Evolutionary conservation across 129 eudicot species (phyloP), one percentile per base, ranked within the genome.

Genomic region (Flaveria brownii): DNA sequence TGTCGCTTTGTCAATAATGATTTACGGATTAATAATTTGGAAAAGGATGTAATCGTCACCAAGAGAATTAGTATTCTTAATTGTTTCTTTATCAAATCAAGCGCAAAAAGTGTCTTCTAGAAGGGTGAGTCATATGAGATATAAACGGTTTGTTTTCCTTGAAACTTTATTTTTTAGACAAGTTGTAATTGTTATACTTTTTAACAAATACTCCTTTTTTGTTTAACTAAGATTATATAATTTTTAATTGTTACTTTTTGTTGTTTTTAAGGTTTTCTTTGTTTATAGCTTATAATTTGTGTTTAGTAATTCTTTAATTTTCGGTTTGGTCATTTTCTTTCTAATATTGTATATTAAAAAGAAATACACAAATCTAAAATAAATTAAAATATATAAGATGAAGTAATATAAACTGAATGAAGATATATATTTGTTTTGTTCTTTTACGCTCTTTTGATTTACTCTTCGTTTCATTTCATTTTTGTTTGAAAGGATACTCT

Each of bases 61-160:
- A 76, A 49, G 80, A 47, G 65, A 64, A 76, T 64, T 76, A 63
- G 41, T 50, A 65, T 50, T 65, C 80, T 52, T 62, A 28, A 62
- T 62, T 67, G 56, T 9, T 15, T 66, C 65, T 54, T 22, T 2
- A 52, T 66, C 56, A 52, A 50, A 76, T 76, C 73, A 30, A 33
- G 33, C 36, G 7, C 73, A 22, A 30, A 36, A 64, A 18, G 2
- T 49, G 61, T 74, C 3, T 74, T 74, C 60, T 61, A 74, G 61
- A 74, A 74, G 60, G 41, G 17, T 12, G 68, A 41, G 54, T 26
- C 20, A 17, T 10, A 52, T 61, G 17, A 51, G 36, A 51, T 55
- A 25, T 66, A n/a, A 50, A 50, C 49, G 16, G 5, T 1, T 50
- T 16, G 43, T 70, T 15, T 71, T 71, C 13, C 65, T 23, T 56